Base-by-base conservation (phyloP, 306 rosid genomes). In the Cucurbita pepo region DNA sequence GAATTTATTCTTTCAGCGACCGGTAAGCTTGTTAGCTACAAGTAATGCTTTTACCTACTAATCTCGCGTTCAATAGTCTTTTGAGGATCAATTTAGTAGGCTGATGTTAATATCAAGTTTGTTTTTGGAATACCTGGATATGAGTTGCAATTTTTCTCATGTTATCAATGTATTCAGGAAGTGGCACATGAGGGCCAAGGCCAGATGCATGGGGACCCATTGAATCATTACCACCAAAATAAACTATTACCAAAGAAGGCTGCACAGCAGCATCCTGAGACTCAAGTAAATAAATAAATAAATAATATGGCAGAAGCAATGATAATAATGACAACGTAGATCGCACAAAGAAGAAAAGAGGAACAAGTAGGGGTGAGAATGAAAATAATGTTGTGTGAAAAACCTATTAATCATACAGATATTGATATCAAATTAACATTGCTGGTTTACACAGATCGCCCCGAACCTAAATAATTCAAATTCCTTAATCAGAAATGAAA, bases 211-310 rank as follows among this genome's bases (percentile, higher is more conserved):
- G 96, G 78, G 91, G 74, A 51, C 97, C 97, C 97, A 92, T 90
- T 62, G 96, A 90, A 84, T 92, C 96, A 81, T 92, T 92, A 48
- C 97, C 97, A 1, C 97, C 96, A 77, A 92, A 92, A 80, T 92
- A 92, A 69, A 88, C 97, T 52, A 92, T 83, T 59, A 92, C 95
- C 83, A 92, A 85, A 76, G 96, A 83, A 64, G 96, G 97, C 65
- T 88, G 95, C 21, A 80, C 76, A 56, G 88, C 81, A 78, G 91
- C 91, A 82, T 90, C 96, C 96, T 90, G 80, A n/a, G 11, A 63
- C 41, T 37, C 12, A 55, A 69, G 72, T 16, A 30, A 52, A 78
- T 40, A 48, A 21, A 70, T 34, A 18, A 53, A 37, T 30, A 55
- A 69, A 74, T 16, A 30, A 54, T 5, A 38, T 16, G 19, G 8